Percentiles rank a stretch among this genome's conserved stretches.
Evolutionary conservation across 148 eudicot genomes (phyloP).

Genomic region (Mesembryanthemum crystallinum): DNA sequence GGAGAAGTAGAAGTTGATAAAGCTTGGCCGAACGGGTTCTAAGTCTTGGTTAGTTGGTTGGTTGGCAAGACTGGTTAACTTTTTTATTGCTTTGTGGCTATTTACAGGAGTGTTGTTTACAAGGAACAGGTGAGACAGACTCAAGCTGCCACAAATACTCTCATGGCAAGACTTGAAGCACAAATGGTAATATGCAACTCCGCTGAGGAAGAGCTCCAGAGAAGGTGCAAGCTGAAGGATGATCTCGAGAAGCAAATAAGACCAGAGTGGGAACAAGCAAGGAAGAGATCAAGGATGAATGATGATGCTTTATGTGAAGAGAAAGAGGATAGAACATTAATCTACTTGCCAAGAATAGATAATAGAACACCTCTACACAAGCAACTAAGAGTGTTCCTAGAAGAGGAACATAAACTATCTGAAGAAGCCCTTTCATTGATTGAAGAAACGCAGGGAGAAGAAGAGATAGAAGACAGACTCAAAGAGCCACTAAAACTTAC

Average conservation of each 20-base stretch:
- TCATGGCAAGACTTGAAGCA: constrained; percentile 93
- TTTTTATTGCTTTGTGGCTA: constrained; percentile 8
- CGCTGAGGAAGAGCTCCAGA: constrained; percentile 80
- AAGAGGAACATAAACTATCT: constrained; percentile 75
- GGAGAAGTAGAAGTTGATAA: too few species aligned
- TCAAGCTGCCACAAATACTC: constrained; percentile 80
- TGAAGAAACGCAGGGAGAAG: constrained; percentile 33
- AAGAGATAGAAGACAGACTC: constrained; percentile 28
- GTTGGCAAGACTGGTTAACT: not conserved
- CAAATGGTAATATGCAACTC: constrained; percentile 83
- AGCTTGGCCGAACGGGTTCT: too few species aligned
- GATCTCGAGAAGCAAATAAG: constrained; percentile 67
- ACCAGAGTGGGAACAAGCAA: constrained; percentile 59
- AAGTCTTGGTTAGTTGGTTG: not conserved
- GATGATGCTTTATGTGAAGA: constrained; percentile 49
- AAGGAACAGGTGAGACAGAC: constrained; percentile 83
- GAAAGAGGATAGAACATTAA: constrained; percentile 33
- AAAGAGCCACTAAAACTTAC: constrained; percentile 8
- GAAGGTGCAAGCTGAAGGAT: constrained; percentile 61
- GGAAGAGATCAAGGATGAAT: constrained; percentile 81
- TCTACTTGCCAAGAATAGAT: constrained; percentile 34
- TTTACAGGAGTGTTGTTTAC: constrained; percentile 76
- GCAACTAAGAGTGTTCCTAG: constrained; percentile 70
- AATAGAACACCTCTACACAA: constrained; percentile 36
- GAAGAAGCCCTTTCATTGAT: constrained; percentile 42